Base-by-base conservation (phyloP, 768 basidiomycete species). In the Psilocybe subaeruginosa region DNA sequence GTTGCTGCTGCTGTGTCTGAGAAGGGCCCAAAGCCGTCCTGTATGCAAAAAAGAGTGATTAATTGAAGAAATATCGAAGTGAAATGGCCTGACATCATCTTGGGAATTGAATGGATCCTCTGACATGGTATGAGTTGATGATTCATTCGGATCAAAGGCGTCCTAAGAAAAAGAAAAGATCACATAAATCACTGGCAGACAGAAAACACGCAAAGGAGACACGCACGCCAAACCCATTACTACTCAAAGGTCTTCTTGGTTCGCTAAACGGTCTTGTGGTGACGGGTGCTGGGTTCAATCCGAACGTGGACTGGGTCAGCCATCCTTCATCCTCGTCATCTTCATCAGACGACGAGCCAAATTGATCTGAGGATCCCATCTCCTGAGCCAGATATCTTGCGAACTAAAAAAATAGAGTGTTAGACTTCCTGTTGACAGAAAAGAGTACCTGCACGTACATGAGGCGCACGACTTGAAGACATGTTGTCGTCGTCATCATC, bases 311-410 rank as follows among this genome's bases (percentile, higher is more conserved):
- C 47, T 90, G 88, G 3, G 91, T 81, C 27, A 93, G 73, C 93
- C 92, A 94, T 0, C 91, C 91, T 3, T 85, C 85, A 11, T 91
- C 91, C 16, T 91, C 90, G 16, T 92, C 90, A 14, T 91, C 91
- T 52, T 91, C 90, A 54, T 91, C 87, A 27, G 79, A 71, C 61
- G 84, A 69, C 72, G 82, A 82, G 23, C 79, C 83, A 61, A 86
- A 81, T 53, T 82, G 82, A 58, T 88, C 88, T 27, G 83, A 77
- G 0, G 85, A 77, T 59, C 86, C 84, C 65, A 93, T 88, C 68
- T 93, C 90, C 62, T 89, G 85, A 4, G 86, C 85, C 31, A 93
- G 79, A 69, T 94, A 95, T 31, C 86, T 82, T 16, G 91, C 89
- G 73, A 95, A 95, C 92, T 95, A 48, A 29, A 45, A 58, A 56